Evolutionary conservation across 139 green algal genomes (phyloP).

Genomic region (Volvox africanus): DNA sequence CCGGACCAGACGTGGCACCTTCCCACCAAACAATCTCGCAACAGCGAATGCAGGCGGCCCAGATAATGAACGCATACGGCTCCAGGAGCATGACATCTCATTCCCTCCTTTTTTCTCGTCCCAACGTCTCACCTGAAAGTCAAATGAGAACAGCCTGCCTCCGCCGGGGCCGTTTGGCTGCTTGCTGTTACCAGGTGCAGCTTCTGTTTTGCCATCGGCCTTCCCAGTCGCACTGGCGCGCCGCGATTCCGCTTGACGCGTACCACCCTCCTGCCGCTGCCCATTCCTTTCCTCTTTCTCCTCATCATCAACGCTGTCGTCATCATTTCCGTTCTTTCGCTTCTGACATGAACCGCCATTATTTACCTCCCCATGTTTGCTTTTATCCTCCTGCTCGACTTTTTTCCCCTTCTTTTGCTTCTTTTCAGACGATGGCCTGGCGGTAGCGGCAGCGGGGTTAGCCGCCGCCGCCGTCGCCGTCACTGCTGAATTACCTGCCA

Average conservation of each 20-base stretch:
- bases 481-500: not conserved
- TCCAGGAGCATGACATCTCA: too few relatives aligned
- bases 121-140: slow-evolving; percentile 13
- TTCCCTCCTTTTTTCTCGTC: not conserved
- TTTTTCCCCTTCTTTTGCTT: slow-evolving; percentile 16
- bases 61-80: too few relatives aligned
- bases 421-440: not conserved
- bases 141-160: not conserved
- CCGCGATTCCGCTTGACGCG: too few relatives aligned
- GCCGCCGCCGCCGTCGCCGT: not conserved
- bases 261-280: too few relatives aligned
- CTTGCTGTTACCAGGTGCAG: not conserved
- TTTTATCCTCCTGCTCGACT: not conserved
- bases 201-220: not conserved
- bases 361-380: too few relatives aligned
- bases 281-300: too few relatives aligned
- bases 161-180: not conserved
- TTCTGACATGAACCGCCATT: too few relatives aligned
- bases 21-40: too few relatives aligned
- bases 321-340: not conserved
- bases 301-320: not conserved
- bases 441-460: too few relatives aligned
- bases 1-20: too few relatives aligned
- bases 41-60: too few relatives aligned
- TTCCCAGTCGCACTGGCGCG: too few relatives aligned